Evolutionary conservation across 352 stramenopile species (phyloP).

Genomic region (Hyaloperonospora brassicae): DNA sequence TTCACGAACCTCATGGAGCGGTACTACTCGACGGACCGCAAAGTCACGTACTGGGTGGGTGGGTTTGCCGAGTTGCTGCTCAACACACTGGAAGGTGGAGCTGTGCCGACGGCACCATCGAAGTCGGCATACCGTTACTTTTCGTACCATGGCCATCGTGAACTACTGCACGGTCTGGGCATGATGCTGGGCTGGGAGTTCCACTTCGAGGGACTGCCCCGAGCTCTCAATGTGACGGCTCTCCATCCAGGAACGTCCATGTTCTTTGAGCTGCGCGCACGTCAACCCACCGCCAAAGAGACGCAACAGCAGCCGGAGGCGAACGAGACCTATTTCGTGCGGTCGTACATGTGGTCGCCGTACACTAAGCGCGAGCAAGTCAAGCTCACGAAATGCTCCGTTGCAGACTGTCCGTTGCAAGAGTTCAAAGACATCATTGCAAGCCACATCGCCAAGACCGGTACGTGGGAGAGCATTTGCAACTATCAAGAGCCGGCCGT

Average conservation of each 20-base stretch:
- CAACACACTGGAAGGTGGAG: constrained; percentile 45
- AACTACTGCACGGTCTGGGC: constrained; percentile 64
- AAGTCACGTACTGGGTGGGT: constrained; percentile 80
- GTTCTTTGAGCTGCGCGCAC: constrained; percentile 71
- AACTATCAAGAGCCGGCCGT: constrained; percentile 40
- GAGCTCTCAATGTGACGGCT: constrained; percentile 55
- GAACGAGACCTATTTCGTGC: constrained; percentile 51
- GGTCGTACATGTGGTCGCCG: constrained; percentile 73
- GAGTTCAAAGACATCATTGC: constrained; percentile 73
- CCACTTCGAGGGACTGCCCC: constrained; percentile 54
- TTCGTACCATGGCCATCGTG: constrained; percentile 77
- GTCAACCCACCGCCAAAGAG: constrained; percentile 12
- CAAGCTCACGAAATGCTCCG: constrained; percentile 71
- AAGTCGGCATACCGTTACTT: constrained; percentile 57
- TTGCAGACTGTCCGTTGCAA: constrained; percentile 52
- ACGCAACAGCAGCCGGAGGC: constrained; percentile 12
- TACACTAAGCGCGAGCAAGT: constrained; percentile 56
- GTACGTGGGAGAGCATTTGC: constrained; percentile 79
- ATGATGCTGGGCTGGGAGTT: constrained; percentile 80
- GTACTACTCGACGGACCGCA: constrained; percentile 72
- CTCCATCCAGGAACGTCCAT: constrained; percentile 70
- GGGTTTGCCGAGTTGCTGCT: constrained; percentile 65
- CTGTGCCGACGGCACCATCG: constrained; percentile 42
- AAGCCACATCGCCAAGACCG: constrained; percentile 53
- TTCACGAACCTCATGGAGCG: constrained; percentile 83